phyloP scores from a whole-genome alignment of 2,329 filamentous ascomycete species.

The Dichotomopilus funicola region DNA sequence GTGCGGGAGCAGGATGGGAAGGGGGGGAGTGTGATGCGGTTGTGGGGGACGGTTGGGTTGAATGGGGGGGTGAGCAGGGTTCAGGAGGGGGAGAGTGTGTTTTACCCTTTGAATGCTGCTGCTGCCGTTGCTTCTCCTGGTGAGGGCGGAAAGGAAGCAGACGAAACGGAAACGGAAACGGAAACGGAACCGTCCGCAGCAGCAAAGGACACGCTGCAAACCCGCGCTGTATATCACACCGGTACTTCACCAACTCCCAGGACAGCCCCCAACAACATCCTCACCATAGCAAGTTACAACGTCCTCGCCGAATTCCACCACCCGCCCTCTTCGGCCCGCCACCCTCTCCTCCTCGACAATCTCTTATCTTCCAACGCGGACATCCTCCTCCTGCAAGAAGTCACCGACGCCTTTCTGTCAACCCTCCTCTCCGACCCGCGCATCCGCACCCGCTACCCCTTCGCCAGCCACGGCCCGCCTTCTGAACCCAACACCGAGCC shows the following conservation, averaged over 20 bases:
- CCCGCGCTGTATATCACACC: slow-evolving; percentile 18
- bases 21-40: slow-evolving; percentile 40
- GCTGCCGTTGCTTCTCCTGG: too few relatives aligned
- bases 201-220: too few relatives aligned
- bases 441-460: slow-evolving; percentile 46
- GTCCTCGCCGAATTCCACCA: slow-evolving; percentile 45
- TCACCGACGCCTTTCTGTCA: slow-evolving; percentile 57
- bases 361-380: slow-evolving; percentile 42
- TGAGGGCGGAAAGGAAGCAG: too few relatives aligned
- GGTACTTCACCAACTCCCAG: slow-evolving; percentile 20
- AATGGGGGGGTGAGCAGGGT: slow-evolving; percentile 18
- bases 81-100: too few relatives aligned
- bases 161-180: too few relatives aligned
- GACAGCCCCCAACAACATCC: too few relatives aligned
- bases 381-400: slow-evolving; percentile 53
- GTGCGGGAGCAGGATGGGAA: slow-evolving; percentile 37
- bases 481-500: slow-evolving; percentile 45
- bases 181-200: too few relatives aligned
- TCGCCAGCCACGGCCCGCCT: slow-evolving; percentile 51
- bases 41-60: slow-evolving; percentile 47
- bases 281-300: slow-evolving; percentile 45
- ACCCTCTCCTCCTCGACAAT: slow-evolving; percentile 38
- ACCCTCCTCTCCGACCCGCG: slow-evolving; percentile 43
- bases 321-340: slow-evolving; percentile 37
- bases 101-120: too few relatives aligned